Conservation (phyloP, 2,329 filamentous ascomycete species). For the Claviceps sorghi region DNA sequence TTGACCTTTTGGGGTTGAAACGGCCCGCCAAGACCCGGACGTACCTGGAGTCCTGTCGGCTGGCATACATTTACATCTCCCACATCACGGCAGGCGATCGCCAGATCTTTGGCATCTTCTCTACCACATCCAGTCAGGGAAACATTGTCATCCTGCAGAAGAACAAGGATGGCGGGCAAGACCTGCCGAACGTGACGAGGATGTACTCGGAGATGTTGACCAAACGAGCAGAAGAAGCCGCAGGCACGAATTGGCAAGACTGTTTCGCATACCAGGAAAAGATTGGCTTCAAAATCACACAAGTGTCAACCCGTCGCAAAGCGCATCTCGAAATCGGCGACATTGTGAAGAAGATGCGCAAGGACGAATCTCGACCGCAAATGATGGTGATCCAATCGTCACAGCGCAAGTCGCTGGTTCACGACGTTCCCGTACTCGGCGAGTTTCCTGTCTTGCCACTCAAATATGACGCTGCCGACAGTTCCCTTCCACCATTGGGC, state of each 20-base stretch:
- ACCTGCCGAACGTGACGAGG: slow-evolving; percentile 78
- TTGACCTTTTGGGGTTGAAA: slow-evolving; percentile 66
- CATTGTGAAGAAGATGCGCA: slow-evolving; percentile 75
- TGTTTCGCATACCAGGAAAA: slow-evolving; percentile 79
- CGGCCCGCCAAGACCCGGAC: slow-evolving; percentile 46
- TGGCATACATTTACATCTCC: slow-evolving; percentile 83
- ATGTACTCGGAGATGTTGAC: slow-evolving; percentile 68
- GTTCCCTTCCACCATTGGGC: slow-evolving; percentile 74
- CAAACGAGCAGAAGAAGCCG: slow-evolving; percentile 49
- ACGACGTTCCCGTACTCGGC: slow-evolving; percentile 70
- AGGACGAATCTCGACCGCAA: slow-evolving; percentile 65
- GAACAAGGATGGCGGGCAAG: slow-evolving; percentile 59
- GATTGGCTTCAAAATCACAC: slow-evolving; percentile 70
- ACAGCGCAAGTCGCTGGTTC: slow-evolving; percentile 62
- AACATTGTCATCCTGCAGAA: slow-evolving; percentile 81
- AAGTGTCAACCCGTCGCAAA: slow-evolving; percentile 81
- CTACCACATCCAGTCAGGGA: slow-evolving; percentile 63
- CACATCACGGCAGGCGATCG: slow-evolving; percentile 83
- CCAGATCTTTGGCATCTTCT: slow-evolving; percentile 89
- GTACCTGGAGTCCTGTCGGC: slow-evolving; percentile 60
- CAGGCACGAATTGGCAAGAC: slow-evolving; percentile 59
- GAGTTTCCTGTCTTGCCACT: slow-evolving; percentile 76
- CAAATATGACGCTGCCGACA: slow-evolving; percentile 69
- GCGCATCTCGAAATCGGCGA: slow-evolving; percentile 80
- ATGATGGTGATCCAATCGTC: slow-evolving; percentile 86